Evolutionary conservation across 2,329 filamentous ascomycete genomes (phyloP), one percentile per base, ranked within the genome.

Genomic region (Aspergillus sp.): DNA sequence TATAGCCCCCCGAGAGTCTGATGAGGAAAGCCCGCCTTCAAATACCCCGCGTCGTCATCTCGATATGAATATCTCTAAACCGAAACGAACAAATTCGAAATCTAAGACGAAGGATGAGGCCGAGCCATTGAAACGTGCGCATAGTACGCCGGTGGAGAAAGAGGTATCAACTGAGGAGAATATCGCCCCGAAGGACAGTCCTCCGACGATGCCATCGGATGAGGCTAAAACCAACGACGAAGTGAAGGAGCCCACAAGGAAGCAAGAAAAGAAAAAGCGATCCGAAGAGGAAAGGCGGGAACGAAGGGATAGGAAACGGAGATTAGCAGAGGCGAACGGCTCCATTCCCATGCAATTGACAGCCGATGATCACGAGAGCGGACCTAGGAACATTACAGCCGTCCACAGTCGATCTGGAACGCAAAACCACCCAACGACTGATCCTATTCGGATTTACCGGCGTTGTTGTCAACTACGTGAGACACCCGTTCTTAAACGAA

Each of bases 181-280:
- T 44, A 49, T 27, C 19, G 41, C 42, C n/a, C 37, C 62, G 39
- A 30, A 56, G 39, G 30, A 54, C 15, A 47, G 54, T 8, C 44
- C 65, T 13, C 47, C 54, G 40, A 51, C 51, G 24, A 53, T 19
- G 39, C 33, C 40, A 27, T 71, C 59, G 63, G 74, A 69, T 15
- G 69, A 73, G 34, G 54, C 56, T 13, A 69, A 69, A 49, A 58
- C 64, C 4, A 70, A 70, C 9, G 56, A 59, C 12, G 69, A 73
- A 51, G 57, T 30, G 15, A 75, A 75, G 46, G 70, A 83, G 75
- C 77, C 76, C 33, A 86, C 80, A 7, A 88, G 87, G 66, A 97
- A 96, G 76, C 95, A 91, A 74, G 93, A 97, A 70, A 97, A 96
- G 81, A 97, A 97, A 77, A 96, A 96, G 79, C 87, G 89, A 64